Evolutionary conservation across 1,284 basidiomycete species (phyloP).

Genomic region (Singerocomus inundabilis): DNA sequence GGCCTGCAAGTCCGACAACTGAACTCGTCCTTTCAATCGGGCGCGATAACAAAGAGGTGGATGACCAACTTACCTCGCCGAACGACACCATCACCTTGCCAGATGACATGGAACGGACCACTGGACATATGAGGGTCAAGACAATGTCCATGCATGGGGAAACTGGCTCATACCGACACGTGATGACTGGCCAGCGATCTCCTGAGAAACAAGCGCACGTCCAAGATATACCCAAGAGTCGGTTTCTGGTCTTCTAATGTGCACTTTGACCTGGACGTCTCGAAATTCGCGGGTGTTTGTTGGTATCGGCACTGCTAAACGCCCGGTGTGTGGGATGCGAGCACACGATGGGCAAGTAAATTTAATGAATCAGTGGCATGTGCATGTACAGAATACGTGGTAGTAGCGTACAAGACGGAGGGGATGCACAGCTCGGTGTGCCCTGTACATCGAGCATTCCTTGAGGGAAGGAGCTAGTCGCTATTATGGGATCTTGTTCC

Average conservation of each 20-base stretch:
- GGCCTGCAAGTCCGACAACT: conserved; percentile 73
- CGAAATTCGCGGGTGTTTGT: conserved; percentile 53
- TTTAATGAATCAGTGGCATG: conserved; percentile 13
- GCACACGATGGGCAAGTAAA: not conserved
- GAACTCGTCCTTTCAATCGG: not conserved
- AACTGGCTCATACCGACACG: conserved; percentile 60
- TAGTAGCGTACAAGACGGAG: conserved; percentile 21
- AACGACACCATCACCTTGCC: conserved; percentile 70
- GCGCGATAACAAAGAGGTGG: conserved; percentile 2
- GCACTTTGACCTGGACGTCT: conserved; percentile 80
- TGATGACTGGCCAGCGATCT: conserved; percentile 66
- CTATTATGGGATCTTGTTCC: conserved; percentile 34
- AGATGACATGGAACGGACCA: conserved; percentile 62
- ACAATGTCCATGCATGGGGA: conserved; percentile 1
- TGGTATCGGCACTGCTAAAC: conserved; percentile 30
- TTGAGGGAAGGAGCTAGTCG: conserved; percentile 20
- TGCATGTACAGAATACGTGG: not conserved
- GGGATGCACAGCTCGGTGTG: conserved; percentile 14
- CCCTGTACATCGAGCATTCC: conserved; percentile 20
- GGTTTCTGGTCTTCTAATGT: conserved; percentile 70
- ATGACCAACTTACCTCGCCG: conserved; percentile 66
- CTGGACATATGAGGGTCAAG: conserved; percentile 38
- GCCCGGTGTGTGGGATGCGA: not conserved
- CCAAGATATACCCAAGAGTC: conserved; percentile 82
- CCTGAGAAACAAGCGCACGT: conserved; percentile 69